These are phyloP conservation scores for Dittrichia graveolens DNA, from an alignment of 129 eudicot genomes.

Conservation along the genomic window DNA sequence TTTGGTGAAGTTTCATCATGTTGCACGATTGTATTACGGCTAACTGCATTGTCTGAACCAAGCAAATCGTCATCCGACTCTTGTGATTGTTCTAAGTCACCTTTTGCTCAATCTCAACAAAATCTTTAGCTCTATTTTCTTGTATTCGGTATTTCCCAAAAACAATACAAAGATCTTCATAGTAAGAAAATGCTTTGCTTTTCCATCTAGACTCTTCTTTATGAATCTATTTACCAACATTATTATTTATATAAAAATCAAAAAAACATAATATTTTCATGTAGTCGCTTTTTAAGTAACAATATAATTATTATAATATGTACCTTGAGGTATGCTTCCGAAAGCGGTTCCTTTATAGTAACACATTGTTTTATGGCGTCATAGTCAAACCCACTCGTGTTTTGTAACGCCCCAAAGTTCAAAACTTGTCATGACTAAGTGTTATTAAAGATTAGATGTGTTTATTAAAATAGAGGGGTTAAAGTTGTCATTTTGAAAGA, in stretches of 20 bases:
- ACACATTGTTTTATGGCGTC: background rate
- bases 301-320: too few species aligned
- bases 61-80: too few species aligned
- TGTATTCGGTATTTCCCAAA: background rate
- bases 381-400: background rate
- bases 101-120: too few species aligned
- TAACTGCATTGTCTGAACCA: background rate
- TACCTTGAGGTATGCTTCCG: background rate
- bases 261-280: background rate
- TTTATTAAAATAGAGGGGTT: too few species aligned
- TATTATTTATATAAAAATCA: too few species aligned
- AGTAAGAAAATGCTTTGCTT: background rate
- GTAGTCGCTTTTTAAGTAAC: background rate
- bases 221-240: too few species aligned
- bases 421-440: too few species aligned
- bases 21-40: background rate
- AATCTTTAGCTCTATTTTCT: background rate
- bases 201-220: background rate
- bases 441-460: background rate
- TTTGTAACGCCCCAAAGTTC: too few species aligned
- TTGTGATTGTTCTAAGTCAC: background rate
- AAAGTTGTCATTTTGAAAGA: too few species aligned
- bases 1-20: background rate
- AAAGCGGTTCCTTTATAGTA: background rate
- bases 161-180: too few species aligned